These are phyloP conservation scores for Balamuthia mandrillaris DNA, from an alignment of 208 protist species.

Conservation along the genomic window DNA sequence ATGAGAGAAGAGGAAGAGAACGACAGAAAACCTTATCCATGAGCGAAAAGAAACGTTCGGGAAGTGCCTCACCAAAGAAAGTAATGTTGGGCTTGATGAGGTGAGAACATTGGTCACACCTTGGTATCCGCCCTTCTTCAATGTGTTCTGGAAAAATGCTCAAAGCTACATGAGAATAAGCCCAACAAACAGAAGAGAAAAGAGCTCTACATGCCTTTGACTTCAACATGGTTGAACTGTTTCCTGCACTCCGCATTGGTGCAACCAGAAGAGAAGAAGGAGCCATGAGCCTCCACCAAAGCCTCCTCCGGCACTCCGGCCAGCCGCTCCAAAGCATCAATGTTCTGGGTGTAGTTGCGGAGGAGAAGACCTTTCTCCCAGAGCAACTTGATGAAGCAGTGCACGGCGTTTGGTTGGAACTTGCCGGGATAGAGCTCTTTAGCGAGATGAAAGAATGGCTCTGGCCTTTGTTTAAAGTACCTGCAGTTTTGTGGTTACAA, in stretches of 20 bases:
- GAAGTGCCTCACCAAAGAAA: conserved; percentile 67
- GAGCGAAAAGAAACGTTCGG: conserved; percentile 25
- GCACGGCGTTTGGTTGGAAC: not conserved
- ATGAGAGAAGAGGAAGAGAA: not conserved
- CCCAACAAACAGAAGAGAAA: not conserved
- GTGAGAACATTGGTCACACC: conserved; percentile 29
- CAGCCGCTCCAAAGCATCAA: conserved; percentile 63
- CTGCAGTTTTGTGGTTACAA: not conserved
- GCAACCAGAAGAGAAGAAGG: conserved; percentile 44
- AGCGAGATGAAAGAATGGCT: conserved; percentile 75
- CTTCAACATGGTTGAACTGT: not conserved
- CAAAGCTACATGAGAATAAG: not conserved
- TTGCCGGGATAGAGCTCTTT: conserved; percentile 60
- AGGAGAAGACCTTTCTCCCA: conserved; percentile 84
- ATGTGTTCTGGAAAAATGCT: conserved; percentile 7
- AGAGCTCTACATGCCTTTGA: conserved; percentile 43
- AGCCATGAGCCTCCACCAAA: conserved; percentile 61
- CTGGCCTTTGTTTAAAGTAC: conserved; percentile 80
- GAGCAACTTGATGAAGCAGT: conserved; percentile 75
- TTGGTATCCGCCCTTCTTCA: not conserved
- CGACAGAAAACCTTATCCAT: not conserved
- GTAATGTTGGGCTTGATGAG: conserved; percentile 65
- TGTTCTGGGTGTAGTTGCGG: conserved; percentile 73
- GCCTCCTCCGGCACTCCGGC: conserved; percentile 45
- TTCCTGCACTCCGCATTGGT: conserved; percentile 40